Base-by-base conservation (phyloP, 495 filamentous ascomycete genomes). In the Immersiella caudata region DNA sequence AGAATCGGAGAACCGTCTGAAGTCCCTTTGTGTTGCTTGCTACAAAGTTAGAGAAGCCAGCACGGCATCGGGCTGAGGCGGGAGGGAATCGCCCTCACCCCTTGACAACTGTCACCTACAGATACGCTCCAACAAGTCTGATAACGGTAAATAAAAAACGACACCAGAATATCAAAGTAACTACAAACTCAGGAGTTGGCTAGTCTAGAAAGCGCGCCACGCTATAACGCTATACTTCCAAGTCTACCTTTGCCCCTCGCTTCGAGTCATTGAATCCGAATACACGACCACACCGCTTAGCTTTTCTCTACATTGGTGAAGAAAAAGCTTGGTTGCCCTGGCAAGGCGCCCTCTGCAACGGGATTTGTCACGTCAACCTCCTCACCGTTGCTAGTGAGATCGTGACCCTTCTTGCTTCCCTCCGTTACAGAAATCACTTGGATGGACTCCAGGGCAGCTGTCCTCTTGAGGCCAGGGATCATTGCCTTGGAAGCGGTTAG, bases 281-380 rank as follows among this genome's bases (percentile, higher is more conserved):
- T 21, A 51, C 60, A 46, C 21, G n/a, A 46, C n/a, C n/a, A 33
- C 8, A 50, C 16, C 50, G 26, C 50, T 33, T 46, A 18, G 20
- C 46, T 52, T 66, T 40, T 65, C 65, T 77, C 78, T 56, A 94
- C 83, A 79, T 96, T 96, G 77, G 86, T 85, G 80, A 96, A 95
- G 60, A 82, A 76, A 77, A 93, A 96, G 22, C 82, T 89, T 58
- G 93, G 93, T 66, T 84, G 82, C 0, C 93, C 93, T n/a, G 93
- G 93, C 54, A 91, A 85, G 11, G 93, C 91, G 67, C 79, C 80
- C 70, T 89, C 91, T 27, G 91, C 92, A 12, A 76, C 72, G 2
- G 85, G 82, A 11, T 80, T 81, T 67, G 81, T 85, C 68, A 82
- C 78, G 70, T 85, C 86, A 70, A 90, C 84, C 63, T 86, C 87